Evolutionary conservation across 2,329 filamentous ascomycete genomes (phyloP).

Genomic region (Nemania sp.): DNA sequence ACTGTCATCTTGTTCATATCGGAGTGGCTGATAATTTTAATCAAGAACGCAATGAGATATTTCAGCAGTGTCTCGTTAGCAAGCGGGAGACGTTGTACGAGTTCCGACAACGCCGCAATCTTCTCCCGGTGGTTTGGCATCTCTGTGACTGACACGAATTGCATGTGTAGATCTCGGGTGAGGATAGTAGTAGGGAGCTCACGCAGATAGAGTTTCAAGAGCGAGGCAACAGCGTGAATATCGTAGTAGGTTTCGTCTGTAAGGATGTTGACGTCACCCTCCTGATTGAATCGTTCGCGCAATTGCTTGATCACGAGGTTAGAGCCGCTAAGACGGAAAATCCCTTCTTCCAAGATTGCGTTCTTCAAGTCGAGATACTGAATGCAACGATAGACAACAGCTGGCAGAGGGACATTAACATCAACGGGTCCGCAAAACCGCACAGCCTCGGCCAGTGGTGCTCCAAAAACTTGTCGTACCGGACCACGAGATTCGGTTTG

Average conservation of each 20-base stretch:
- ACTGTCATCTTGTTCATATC: slow-evolving; percentile 98
- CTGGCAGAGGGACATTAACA: slow-evolving; percentile 80
- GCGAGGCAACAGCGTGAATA: slow-evolving; percentile 92
- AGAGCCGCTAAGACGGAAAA: slow-evolving; percentile 96
- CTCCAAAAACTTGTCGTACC: slow-evolving; percentile 82
- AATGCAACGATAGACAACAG: slow-evolving; percentile 94
- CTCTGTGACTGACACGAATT: slow-evolving; percentile 88
- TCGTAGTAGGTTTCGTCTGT: slow-evolving; percentile 89
- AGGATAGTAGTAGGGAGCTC: slow-evolving; percentile 92
- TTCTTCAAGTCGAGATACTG: slow-evolving; percentile 89
- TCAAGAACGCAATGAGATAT: slow-evolving; percentile 87
- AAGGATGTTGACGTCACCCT: slow-evolving; percentile 90
- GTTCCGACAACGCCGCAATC: slow-evolving; percentile 77
- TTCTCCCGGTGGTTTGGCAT: slow-evolving; percentile 81
- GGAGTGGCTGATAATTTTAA: slow-evolving; percentile 91
- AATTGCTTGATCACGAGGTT: slow-evolving; percentile 93
- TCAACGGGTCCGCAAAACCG: slow-evolving; percentile 80
- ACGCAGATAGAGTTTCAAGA: slow-evolving; percentile 93
- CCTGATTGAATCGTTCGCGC: slow-evolving; percentile 90
- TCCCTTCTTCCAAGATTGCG: slow-evolving; percentile 88
- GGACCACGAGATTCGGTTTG: slow-evolving; percentile 63
- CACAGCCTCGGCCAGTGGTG: slow-evolving; percentile 86
- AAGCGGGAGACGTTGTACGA: slow-evolving; percentile 83
- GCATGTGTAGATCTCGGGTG: slow-evolving; percentile 87
- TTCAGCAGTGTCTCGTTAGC: slow-evolving; percentile 85